Base-by-base conservation (phyloP, 306 rosid genomes). In the Sindora glabra region DNA sequence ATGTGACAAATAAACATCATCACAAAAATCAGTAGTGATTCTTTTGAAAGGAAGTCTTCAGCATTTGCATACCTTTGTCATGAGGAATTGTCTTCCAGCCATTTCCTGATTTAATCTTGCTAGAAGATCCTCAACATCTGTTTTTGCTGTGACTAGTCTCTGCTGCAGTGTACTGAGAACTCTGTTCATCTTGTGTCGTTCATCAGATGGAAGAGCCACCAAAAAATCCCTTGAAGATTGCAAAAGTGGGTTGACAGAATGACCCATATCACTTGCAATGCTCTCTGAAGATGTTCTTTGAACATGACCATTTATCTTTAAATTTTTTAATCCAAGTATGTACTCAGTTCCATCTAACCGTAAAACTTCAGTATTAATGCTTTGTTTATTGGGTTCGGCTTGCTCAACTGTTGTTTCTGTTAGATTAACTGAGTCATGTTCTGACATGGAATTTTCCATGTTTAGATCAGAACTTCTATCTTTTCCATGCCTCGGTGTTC, bases 41-140 rank as follows among this genome's bases (percentile, higher is more conserved):
- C n/a, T n/a, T n/a, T n/a, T n/a, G n/a, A n/a, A n/a, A 38, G 24
- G 37, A 39, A n/a, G 5, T 30, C 29, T 48, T 33, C 14, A 34
- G n/a, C 40, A 38, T 8, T 1, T 30, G 46, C 30, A 36, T 69
- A 88, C 98, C 96, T 88, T 88, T 22, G 79, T 86, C 8, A 72
- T 76, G 51, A 92, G 96, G 67, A 83, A 86, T 66, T 84, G 81
- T 73, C 86, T 83, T 53, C 82, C 83, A 48, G 96, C 81, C 74
- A 69, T 79, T 78, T 92, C 98, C 76, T 92, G 95, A 75, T 86
- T 77, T 72, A 82, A 72, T 76, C 98, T 83, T 52, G 95, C 88
- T 64, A 86, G 44, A 76, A 88, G 90, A 83, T 83, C 87, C 76
- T 88, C 96, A 21, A 78, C 66, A 52, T 83, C 96, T 33, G 90